These are phyloP conservation scores for Escallonia rubra DNA, from an alignment of 129 eudicot species.

Conservation along the genomic window DNA sequence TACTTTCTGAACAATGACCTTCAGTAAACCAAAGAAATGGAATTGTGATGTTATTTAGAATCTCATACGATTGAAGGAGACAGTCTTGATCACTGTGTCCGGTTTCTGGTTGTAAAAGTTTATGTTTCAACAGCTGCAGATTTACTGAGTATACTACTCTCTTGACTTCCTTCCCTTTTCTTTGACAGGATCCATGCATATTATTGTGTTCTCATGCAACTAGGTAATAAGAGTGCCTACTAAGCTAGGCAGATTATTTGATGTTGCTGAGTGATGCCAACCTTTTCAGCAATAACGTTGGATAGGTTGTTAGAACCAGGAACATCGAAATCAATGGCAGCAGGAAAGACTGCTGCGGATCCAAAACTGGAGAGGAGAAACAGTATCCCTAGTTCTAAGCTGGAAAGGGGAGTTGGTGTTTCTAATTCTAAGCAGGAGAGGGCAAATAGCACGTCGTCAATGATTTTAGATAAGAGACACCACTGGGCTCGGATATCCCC, in stretches of 20 bases:
- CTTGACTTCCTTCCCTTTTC: too few species aligned
- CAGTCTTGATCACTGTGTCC: too few species aligned
- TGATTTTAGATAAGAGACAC: constrained; percentile 33
- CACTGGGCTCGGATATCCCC: constrained; percentile 66
- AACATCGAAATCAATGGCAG: constrained; percentile 34
- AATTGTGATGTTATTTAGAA: too few species aligned
- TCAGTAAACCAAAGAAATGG: too few species aligned
- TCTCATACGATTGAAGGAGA: too few species aligned
- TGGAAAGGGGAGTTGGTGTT: constrained; percentile 28
- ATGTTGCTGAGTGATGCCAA: constrained; percentile 57
- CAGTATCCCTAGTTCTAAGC: constrained; percentile 19
- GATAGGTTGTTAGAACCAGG: constrained; percentile 67
- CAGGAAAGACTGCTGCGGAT: constrained; percentile 25
- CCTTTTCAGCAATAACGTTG: constrained; percentile 67
- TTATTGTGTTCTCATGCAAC: not conserved
- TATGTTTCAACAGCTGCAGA: too few species aligned
- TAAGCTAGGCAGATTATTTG: constrained; percentile 15
- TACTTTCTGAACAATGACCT: too few species aligned
- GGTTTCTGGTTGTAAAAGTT: too few species aligned
- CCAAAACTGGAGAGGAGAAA: constrained; percentile 34
- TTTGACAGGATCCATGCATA: not conserved
- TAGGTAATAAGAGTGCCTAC: not conserved
- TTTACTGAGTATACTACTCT: too few species aligned
- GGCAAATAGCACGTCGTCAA: constrained; percentile 17
- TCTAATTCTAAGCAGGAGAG: constrained; percentile 22